These are phyloP conservation scores for Sapria himalayana DNA, from an alignment of 345 rosid genomes.

Conservation along the genomic window DNA sequence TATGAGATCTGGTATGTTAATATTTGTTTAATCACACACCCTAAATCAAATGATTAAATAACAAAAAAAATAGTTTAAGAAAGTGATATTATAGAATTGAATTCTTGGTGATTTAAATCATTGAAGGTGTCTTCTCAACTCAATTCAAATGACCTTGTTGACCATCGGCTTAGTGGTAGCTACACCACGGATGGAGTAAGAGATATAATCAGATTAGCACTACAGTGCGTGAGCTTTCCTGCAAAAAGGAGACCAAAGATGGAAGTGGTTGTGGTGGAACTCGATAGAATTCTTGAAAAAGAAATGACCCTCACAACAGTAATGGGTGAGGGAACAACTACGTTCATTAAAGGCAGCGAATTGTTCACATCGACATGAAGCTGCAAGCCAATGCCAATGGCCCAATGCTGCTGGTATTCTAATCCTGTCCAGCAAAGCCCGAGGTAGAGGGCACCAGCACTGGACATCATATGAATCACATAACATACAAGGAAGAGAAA, in stretches of 20 bases:
- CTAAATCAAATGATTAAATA: too few relatives aligned
- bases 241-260: constrained; percentile 22
- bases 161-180: constrained; percentile 23
- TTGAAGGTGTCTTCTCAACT: constrained; percentile 23
- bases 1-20: too few relatives aligned
- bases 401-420: too few relatives aligned
- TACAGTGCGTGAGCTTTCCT: constrained; percentile 25
- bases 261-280: constrained; percentile 25
- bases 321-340: constrained; percentile 35
- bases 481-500: too few relatives aligned
- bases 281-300: constrained; percentile 28
- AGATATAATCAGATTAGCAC: constrained; percentile 20
- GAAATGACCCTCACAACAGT: constrained; percentile 32
- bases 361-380: constrained; percentile 17
- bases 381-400: too few relatives aligned
- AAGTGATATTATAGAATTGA: too few relatives aligned
- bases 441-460: too few relatives aligned
- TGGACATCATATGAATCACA: too few relatives aligned
- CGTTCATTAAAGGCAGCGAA: constrained; percentile 42
- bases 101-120: not conserved
- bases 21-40: too few relatives aligned
- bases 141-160: constrained; percentile 26
- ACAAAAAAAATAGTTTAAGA: too few relatives aligned
- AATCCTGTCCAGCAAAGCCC: too few relatives aligned
- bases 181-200: constrained; percentile 30